Conservation (phyloP, 1,284 basidiomycete genomes). For the Gymnopus androsaceus region DNA sequence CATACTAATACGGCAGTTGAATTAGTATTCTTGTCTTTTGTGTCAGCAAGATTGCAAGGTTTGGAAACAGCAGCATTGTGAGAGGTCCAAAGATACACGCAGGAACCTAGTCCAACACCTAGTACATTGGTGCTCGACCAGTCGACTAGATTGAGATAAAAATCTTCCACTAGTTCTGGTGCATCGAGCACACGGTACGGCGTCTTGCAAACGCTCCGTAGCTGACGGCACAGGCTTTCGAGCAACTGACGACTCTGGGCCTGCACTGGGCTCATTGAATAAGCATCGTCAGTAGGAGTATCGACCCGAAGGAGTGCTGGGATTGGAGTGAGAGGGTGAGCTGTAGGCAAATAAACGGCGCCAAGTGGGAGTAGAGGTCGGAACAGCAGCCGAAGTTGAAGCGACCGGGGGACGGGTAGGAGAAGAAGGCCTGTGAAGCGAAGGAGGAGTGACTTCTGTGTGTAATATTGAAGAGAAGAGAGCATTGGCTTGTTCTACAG, state of each 20-base stretch:
- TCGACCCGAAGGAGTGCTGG: constrained; percentile 66
- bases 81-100: constrained; percentile 98
- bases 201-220: constrained; percentile 88
- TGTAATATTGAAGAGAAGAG: constrained; percentile 75
- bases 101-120: constrained; percentile 88
- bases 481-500: constrained; percentile 74
- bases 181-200: constrained; percentile 98
- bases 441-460: constrained; percentile 73
- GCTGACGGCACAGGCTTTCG: constrained; percentile 78
- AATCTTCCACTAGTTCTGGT: constrained; percentile 95
- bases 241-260: constrained; percentile 81
- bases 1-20: too few relatives aligned
- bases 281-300: constrained; percentile 78
- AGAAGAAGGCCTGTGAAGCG: constrained; percentile 58
- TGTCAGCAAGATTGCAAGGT: too few relatives aligned
- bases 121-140: constrained; percentile 96
- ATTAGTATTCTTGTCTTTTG: too few relatives aligned
- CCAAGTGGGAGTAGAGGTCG: constrained; percentile 65
- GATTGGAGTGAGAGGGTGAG: constrained; percentile 61
- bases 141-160: constrained; percentile 97
- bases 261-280: constrained; percentile 91
- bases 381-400: constrained; percentile 38
- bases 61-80: too few relatives aligned
- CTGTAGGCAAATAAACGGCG: constrained; percentile 69
- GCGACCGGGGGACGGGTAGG: constrained; percentile 51